phyloP scores from a whole-genome alignment of 208 protist genomes.

The Trypanosoma congolense region DNA sequence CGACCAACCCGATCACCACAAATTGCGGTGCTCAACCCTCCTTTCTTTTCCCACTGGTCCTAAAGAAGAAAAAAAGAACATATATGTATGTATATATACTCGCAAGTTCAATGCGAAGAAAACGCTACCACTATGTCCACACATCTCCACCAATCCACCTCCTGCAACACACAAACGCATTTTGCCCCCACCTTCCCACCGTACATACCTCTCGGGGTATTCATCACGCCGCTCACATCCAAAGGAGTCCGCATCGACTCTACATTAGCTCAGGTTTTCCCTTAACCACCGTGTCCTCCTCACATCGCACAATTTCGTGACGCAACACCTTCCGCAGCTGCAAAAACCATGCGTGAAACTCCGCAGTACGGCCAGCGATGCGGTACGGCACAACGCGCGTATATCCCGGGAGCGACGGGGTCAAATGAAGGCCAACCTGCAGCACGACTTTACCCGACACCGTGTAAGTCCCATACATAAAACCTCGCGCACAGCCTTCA shows the following conservation, averaged over 20 bases:
- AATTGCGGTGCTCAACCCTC: too few species aligned
- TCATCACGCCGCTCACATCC: too few species aligned
- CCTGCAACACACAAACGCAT: too few species aligned
- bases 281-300: slow-evolving; percentile 82
- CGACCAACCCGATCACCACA: too few species aligned
- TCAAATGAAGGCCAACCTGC: slow-evolving; percentile 65
- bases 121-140: slow-evolving; percentile 4
- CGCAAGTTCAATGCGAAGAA: slow-evolving; percentile 10
- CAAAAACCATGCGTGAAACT: slow-evolving; percentile 82
- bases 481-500: slow-evolving; percentile 48
- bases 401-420: slow-evolving; percentile 61
- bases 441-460: slow-evolving; percentile 50
- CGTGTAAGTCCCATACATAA: slow-evolving; percentile 65
- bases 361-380: slow-evolving; percentile 73
- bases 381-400: slow-evolving; percentile 82
- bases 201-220: too few species aligned
- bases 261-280: slow-evolving; percentile 81
- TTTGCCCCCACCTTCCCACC: too few species aligned
- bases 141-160: too few species aligned
- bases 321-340: slow-evolving; percentile 67
- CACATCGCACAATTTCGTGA: slow-evolving; percentile 72
- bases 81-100: slow-evolving; percentile 13
- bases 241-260: not conserved
- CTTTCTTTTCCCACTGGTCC: too few species aligned
- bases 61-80: not conserved